A percentile compares a stretch with the other conserved stretches of the same genome.
Conservation (phyloP, 306 rosid genomes). For the Erythrophleum fordii region DNA sequence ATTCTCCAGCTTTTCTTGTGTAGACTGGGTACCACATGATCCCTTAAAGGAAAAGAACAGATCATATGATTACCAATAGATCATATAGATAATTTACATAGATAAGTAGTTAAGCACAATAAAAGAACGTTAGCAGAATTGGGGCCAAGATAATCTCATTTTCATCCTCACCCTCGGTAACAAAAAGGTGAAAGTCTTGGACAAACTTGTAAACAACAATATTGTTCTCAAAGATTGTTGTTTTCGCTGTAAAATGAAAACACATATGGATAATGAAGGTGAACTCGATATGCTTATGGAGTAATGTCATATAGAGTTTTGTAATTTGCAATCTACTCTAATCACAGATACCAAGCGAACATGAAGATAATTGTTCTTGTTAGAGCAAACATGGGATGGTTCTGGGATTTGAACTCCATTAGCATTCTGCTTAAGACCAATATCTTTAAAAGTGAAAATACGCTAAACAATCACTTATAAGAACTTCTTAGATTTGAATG, state of each 20-base stretch:
- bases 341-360: constrained; percentile 4
- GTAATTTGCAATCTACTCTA: constrained; percentile 20
- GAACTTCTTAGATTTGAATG: not conserved
- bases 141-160: constrained; percentile 85
- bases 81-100: not conserved
- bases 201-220: constrained; percentile 90
- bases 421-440: not conserved
- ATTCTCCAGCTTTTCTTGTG: not conserved
- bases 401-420: not conserved
- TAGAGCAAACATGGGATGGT: not conserved
- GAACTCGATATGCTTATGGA: not conserved
- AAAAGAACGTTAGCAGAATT: constrained; percentile 79
- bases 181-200: constrained; percentile 93
- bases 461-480: not conserved
- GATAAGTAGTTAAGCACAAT: constrained; percentile 19
- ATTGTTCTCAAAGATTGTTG: constrained; percentile 78
- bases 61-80: not conserved
- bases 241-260: constrained; percentile 68
- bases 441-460: not conserved
- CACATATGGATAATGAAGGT: not conserved
- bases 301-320: not conserved
- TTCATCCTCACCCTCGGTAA: constrained; percentile 83
- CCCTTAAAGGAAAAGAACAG: not conserved
- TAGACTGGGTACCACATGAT: not conserved
- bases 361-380: not conserved